Evolutionary conservation across 1,284 basidiomycete genomes (phyloP).

Genomic region (Porodaedalea pini): DNA sequence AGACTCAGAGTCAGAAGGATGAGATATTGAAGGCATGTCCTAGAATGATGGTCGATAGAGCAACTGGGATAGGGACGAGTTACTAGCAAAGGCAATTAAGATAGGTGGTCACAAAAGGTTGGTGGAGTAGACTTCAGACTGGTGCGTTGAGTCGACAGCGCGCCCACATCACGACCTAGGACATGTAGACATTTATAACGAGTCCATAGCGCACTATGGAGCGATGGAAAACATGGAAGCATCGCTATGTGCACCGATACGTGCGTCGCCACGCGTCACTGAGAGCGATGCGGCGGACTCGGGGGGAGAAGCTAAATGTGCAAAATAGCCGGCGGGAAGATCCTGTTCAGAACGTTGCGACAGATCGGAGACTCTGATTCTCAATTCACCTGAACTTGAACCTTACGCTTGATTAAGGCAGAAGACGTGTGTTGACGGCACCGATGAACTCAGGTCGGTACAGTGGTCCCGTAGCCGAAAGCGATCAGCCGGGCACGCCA

Average conservation of each 20-base stretch:
- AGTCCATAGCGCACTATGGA: no score
- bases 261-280: background rate
- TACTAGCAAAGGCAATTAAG: background rate
- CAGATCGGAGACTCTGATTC: constrained; percentile 4
- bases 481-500: constrained; percentile 1
- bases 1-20: background rate
- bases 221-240: background rate
- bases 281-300: constrained; percentile 10
- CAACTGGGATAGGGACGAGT: background rate
- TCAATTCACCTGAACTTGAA: background rate
- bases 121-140: background rate
- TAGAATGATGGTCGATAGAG: background rate
- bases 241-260: no score
- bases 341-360: background rate
- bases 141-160: background rate
- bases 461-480: background rate
- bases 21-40: constrained; percentile 8
- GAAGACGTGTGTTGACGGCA: no score
- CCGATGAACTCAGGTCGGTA: no score
- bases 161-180: no score
- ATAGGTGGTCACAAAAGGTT: background rate
- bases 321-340: background rate
- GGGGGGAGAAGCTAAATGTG: background rate
- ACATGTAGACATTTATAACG: no score
- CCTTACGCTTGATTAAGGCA: background rate